A percentile compares a stretch with the other conserved stretches of the same genome.
Conservation (phyloP, 2,329 filamentous ascomycete species). For the Orbilia ellipsospora region DNA sequence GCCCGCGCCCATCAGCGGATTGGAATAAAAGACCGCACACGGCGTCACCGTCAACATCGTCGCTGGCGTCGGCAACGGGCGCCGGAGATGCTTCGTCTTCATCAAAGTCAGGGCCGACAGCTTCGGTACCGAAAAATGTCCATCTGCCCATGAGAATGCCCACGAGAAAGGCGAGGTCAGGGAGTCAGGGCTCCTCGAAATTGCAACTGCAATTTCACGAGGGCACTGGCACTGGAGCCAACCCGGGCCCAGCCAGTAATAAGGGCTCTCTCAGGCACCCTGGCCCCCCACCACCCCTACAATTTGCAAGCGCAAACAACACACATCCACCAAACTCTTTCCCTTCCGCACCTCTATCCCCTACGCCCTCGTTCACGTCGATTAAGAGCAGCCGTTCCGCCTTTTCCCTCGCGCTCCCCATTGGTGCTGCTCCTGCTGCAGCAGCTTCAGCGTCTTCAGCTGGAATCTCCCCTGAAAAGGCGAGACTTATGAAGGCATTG, state of each 20-base stretch:
- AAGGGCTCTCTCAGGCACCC: conserved; percentile 50
- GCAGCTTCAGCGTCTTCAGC: conserved; percentile 62
- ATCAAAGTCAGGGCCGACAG: conserved; percentile 74
- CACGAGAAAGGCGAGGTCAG: conserved; percentile 67
- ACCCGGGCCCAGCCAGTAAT: conserved; percentile 41
- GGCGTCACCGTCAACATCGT: conserved; percentile 64
- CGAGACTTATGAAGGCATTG: conserved; percentile 91
- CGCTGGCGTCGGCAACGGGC: conserved; percentile 61
- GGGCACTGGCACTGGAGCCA: conserved; percentile 1
- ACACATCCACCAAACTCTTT: conserved; percentile 44
- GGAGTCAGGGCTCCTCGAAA: conserved; percentile 62
- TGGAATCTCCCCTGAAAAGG: conserved; percentile 84
- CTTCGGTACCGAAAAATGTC: conserved; percentile 79
- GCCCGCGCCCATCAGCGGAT: conserved; percentile 78
- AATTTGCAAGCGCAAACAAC: conserved; percentile 56
- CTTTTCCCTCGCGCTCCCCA: conserved; percentile 61
- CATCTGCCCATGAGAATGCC: conserved; percentile 71
- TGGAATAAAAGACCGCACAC: conserved; percentile 72
- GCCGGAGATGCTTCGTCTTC: conserved; percentile 68
- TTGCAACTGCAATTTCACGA: conserved; percentile 55
- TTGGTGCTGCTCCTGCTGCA: conserved; percentile 65
- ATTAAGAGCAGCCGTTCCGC: conserved; percentile 62
- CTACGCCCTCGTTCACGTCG: conserved; percentile 54
- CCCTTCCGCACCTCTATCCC: conserved; percentile 52
- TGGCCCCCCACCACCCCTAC: conserved; percentile 57